phyloP scores from a whole-genome alignment of 2,329 filamentous ascomycete species.

The Verticillium klebahnii region DNA sequence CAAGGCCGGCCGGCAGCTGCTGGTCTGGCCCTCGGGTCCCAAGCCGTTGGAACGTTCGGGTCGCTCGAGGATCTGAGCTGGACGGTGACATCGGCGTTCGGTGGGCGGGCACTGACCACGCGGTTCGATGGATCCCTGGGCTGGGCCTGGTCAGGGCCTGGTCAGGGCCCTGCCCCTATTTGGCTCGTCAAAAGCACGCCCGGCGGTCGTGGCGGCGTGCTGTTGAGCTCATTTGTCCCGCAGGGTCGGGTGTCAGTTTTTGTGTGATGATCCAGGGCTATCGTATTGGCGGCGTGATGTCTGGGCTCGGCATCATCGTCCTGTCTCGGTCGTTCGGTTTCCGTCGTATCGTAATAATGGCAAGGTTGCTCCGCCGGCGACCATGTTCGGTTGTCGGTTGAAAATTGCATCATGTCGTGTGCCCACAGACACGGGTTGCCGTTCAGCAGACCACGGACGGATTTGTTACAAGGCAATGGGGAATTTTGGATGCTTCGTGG shows the following conservation, averaged over 20 bases:
- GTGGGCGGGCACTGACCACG: not conserved
- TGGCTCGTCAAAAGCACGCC: not conserved
- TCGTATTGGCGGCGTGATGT: not conserved
- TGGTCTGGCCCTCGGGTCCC: constrained; percentile 1
- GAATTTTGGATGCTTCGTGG: too few species aligned
- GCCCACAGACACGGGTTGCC: not conserved
- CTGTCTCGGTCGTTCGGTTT: not conserved
- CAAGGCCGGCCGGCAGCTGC: not conserved
- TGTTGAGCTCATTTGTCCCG: not conserved
- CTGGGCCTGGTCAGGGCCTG: not conserved
- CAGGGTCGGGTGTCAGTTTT: not conserved
- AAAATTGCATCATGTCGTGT: not conserved
- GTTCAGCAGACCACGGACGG: too few species aligned
- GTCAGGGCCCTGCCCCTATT: not conserved
- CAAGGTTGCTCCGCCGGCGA: not conserved
- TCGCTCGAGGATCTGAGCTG: not conserved
- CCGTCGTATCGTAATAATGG: not conserved
- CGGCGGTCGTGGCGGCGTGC: not conserved
- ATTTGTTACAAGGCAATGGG: not conserved
- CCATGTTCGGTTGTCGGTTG: not conserved
- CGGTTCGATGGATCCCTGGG: not conserved
- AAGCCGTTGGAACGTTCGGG: constrained; percentile 3
- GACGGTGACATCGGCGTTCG: not conserved
- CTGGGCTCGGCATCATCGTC: not conserved
- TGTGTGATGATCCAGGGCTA: not conserved